Evolutionary conservation across 768 basidiomycete species (phyloP), one percentile per base, ranked within the genome.

Genomic region (Pleurotus tuoliensis): DNA sequence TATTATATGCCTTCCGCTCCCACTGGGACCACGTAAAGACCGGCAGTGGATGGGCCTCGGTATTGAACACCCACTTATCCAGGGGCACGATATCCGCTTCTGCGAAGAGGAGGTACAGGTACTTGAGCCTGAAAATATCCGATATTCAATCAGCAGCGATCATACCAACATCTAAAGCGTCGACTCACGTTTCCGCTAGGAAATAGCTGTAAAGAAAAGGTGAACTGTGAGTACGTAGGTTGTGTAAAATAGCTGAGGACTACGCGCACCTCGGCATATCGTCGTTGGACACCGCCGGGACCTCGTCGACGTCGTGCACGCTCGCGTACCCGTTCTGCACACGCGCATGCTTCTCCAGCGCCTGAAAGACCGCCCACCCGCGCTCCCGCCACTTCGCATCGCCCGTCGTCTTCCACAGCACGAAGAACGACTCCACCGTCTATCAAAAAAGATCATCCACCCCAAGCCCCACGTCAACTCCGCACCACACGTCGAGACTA

Each of bases 361-460:
- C 81, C 60, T 86, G 72, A 62, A 88, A 92, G 39, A 91, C 81
- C 30, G 65, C 67, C 88, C 88, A 90, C 2, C 85, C 89, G 50
- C 82, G 79, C 45, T 83, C 77, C 61, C 90, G 78, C 90, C 90
- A 92, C 56, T 76, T 79, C 37, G 65, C 65, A 62, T 92, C 80
- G 0, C 86, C 82, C 2, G 90, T 92, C 8, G 80, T 77, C 47
- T 81, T 80, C 83, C 85, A 92, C 54, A 92, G 67, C n/a, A 90
- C 63, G 65, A 84, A 90, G 54, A 92, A 68, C 9, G 84, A 86
- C 66, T 92, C 90, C 5, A 92, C 62, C 7, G 90, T 82, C 88
- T 92, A 62, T 13, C 13, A 24, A 41, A 24, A 18, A 13, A n/a
- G 22, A 12, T 22, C 16, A 3, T 57, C 18, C 62, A 30, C 5